These are phyloP conservation scores for Suaeda aralocaspica DNA, from an alignment of 148 eudicot genomes.

Conservation along the genomic window DNA sequence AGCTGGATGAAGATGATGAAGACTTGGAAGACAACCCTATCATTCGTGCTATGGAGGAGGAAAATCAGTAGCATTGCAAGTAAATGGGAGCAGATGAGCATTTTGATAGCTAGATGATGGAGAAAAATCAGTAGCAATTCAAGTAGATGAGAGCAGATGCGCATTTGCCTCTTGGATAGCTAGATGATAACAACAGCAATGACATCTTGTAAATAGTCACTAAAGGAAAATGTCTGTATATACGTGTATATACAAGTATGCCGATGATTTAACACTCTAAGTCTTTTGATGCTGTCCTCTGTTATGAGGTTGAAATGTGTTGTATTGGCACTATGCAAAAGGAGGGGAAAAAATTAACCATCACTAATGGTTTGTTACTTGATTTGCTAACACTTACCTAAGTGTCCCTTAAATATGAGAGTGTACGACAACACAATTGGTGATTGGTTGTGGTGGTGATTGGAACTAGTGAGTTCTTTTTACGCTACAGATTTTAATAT, in stretches of 20 bases:
- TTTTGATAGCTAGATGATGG: conserved; percentile 18
- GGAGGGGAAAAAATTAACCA: too few species aligned
- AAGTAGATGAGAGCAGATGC: too few species aligned
- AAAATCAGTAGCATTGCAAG: conserved; percentile 31
- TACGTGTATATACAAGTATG: conserved; percentile 6
- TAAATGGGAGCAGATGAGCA: background rate
- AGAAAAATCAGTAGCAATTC: conserved; percentile 26
- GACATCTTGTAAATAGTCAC: conserved; percentile 18
- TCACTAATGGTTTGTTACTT: too few species aligned
- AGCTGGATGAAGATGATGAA: conserved; percentile 56
- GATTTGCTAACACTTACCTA: background rate
- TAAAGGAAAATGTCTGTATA: conserved; percentile 3
- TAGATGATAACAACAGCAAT: conserved; percentile 17
- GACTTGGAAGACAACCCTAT: conserved; percentile 43
- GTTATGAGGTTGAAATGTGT: background rate
- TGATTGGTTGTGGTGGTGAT: too few species aligned
- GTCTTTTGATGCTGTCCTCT: background rate
- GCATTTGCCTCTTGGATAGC: conserved; percentile 11
- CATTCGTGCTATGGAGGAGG: conserved; percentile 44
- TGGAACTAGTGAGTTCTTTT: too few species aligned
- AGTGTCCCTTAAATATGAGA: too few species aligned
- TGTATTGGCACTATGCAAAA: background rate
- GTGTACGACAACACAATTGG: too few species aligned
- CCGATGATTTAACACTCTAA: background rate
- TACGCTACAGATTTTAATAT: too few species aligned